A percentile compares a stretch with the other conserved stretches of the same genome.
Conservation (phyloP, 1,284 basidiomycete genomes). For the Violaceomyces palustris region DNA sequence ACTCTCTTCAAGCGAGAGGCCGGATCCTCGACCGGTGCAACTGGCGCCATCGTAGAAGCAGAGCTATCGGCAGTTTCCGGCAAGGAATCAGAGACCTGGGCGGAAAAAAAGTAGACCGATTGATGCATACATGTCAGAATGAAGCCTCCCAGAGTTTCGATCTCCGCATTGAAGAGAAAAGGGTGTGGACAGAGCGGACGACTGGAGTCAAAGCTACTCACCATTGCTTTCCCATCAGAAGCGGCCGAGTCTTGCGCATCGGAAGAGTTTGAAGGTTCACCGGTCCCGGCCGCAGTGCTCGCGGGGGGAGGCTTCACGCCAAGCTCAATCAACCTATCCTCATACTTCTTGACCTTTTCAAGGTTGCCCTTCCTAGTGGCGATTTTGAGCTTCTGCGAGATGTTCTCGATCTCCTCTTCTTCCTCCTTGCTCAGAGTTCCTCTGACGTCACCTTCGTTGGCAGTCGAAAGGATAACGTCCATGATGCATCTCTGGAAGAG, state of each 20-base stretch:
- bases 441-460: slow-evolving; percentile 47
- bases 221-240: no score
- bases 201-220: no score
- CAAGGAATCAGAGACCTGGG: no score
- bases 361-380: slow-evolving; percentile 56
- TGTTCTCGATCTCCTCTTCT: slow-evolving; percentile 58
- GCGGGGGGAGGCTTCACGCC: slow-evolving; percentile 49
- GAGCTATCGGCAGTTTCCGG: no score
- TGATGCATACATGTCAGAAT: no score
- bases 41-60: no score
- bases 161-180: no score
- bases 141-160: no score
- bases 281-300: slow-evolving; percentile 1
- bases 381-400: slow-evolving; percentile 59
- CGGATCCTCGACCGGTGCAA: background rate
- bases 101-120: no score
- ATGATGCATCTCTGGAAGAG: slow-evolving; percentile 25
- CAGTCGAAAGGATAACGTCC: slow-evolving; percentile 19
- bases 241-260: no score
- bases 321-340: slow-evolving; percentile 54
- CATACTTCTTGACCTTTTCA: slow-evolving; percentile 58
- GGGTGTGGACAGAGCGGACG: no score
- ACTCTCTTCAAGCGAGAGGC: slow-evolving; percentile 24
- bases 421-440: slow-evolving; percentile 56
- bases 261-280: no score